Evolutionary conservation across 2,329 filamentous ascomycete species (phyloP), one percentile per base, ranked within the genome.

Genomic region (Paracorniculantispora psalliotae): DNA sequence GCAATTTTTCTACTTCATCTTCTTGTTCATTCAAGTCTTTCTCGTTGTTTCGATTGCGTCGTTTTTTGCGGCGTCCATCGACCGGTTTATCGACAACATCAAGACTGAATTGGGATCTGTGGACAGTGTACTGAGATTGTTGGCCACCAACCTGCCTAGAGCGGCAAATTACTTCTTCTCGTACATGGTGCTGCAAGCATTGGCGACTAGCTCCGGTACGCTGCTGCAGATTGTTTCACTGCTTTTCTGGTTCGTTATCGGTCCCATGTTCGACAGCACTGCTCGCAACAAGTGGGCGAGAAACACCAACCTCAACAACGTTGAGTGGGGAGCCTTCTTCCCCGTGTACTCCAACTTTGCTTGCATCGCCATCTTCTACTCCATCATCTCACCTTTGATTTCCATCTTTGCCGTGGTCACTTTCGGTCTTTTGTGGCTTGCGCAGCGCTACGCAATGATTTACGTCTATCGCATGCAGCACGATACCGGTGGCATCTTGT

Each of bases 151-250:
- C 61, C 77, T 99, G 5, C 94, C 94, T 2, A 89, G 85, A 65
- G 88, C 92, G 0, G 89, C 91, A 66, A 96, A 97, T 70, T 99
- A 97, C 73, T 99, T 97, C 78, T 97, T 97, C 79, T 93, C 91
- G 1, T 99, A 99, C 81, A 92, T 99, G 86, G 88, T 97, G 69
- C 86, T 99, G 10, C 94, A 97, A 68, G 91, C 92, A 0, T 81
- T 97, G 66, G 92, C 91, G 63, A 92, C 91, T 63, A 96, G 92
- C 71, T 93, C 93, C 1, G 92, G 90, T 71, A 93, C 91, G 1
- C 78, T 97, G 4, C 78, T 97, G 13, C 94, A 97, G 68, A 83
- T 96, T 25, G 85, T 84, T n/a, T 84, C 86, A 3, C 80, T 99
- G 3, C 69, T 92, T 48, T 79, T 88, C 63, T 96, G 92, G 87